A percentile compares a stretch with the other conserved stretches of the same genome.
These are phyloP conservation scores for Boletus reticulatus DNA, from an alignment of 768 basidiomycete species.

Conservation along the genomic window DNA sequence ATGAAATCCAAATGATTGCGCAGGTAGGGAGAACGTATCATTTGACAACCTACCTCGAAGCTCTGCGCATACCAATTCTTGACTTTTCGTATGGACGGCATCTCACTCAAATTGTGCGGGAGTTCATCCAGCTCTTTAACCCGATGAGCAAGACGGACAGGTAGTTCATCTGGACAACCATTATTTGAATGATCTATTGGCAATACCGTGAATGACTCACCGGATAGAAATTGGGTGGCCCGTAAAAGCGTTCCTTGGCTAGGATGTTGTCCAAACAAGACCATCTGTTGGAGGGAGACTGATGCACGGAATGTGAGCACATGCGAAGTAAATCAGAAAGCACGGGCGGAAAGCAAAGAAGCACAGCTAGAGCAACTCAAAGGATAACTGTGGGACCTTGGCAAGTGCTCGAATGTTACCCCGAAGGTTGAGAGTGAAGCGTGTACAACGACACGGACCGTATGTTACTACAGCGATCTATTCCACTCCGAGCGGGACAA, in stretches of 20 bases:
- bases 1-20: not conserved
- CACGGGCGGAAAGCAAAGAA: too few relatives aligned
- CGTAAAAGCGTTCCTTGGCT: constrained; percentile 92
- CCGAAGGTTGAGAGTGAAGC: too few relatives aligned
- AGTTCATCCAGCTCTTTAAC: constrained; percentile 95
- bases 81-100: constrained; percentile 91
- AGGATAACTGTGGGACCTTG: too few relatives aligned
- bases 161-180: constrained; percentile 72
- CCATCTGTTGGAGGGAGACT: constrained; percentile 98
- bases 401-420: too few relatives aligned
- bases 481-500: not conserved
- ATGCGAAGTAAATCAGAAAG: not conserved
- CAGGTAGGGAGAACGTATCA: not conserved
- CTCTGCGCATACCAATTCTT: constrained; percentile 99
- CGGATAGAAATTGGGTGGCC: constrained; percentile 85
- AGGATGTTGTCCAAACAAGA: constrained; percentile 94
- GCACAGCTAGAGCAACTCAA: too few relatives aligned
- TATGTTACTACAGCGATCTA: too few relatives aligned
- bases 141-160: constrained; percentile 91
- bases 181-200: not conserved
- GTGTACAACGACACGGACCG: too few relatives aligned
- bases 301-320: constrained; percentile 5
- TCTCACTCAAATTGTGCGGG: constrained; percentile 85
- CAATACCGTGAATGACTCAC: constrained; percentile 36
- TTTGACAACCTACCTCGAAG: constrained; percentile 72